A percentile compares a stretch with the other conserved stretches of the same genome.
Evolutionary conservation across 192 early-diverging fungal genomes (phyloP).

Genomic region (Chytriomyces sp.): DNA sequence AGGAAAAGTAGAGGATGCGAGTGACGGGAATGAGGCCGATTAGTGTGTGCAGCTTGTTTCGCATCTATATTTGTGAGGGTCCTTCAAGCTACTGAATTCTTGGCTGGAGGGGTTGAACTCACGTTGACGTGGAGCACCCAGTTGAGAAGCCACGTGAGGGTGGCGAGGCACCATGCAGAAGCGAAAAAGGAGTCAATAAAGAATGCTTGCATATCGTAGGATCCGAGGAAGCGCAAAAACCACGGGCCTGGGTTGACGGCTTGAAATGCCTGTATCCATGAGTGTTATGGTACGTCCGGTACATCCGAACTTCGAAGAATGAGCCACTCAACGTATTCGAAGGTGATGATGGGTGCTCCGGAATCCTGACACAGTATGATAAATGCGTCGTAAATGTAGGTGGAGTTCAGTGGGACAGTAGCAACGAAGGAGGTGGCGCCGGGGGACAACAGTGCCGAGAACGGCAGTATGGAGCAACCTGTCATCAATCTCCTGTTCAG

Average conservation of each 20-base stretch:
- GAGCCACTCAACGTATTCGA: not conserved
- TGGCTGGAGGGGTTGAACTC: too few species aligned
- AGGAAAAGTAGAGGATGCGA: not conserved
- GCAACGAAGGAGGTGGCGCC: not conserved
- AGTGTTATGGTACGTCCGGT: not conserved
- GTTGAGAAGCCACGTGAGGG: not conserved
- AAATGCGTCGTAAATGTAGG: not conserved
- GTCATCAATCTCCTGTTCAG: not conserved
- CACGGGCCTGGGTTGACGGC: not conserved
- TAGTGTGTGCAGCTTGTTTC: not conserved
- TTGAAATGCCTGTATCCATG: not conserved
- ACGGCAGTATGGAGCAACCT: not conserved
- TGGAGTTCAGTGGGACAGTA: not conserved
- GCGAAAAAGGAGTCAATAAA: not conserved
- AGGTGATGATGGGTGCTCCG: not conserved
- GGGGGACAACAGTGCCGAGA: not conserved
- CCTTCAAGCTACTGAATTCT: too few species aligned
- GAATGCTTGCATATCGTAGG: slow-evolving; percentile 1
- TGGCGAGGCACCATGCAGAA: not conserved
- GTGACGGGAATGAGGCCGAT: not conserved
- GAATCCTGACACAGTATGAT: not conserved
- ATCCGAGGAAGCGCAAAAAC: not conserved
- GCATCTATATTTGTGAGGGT: too few species aligned
- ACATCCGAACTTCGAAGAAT: not conserved
- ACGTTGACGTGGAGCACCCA: not conserved